Base-by-base conservation (phyloP, 192 early-diverging fungal species). In the Gryganskiella cystojenkinii region DNA sequence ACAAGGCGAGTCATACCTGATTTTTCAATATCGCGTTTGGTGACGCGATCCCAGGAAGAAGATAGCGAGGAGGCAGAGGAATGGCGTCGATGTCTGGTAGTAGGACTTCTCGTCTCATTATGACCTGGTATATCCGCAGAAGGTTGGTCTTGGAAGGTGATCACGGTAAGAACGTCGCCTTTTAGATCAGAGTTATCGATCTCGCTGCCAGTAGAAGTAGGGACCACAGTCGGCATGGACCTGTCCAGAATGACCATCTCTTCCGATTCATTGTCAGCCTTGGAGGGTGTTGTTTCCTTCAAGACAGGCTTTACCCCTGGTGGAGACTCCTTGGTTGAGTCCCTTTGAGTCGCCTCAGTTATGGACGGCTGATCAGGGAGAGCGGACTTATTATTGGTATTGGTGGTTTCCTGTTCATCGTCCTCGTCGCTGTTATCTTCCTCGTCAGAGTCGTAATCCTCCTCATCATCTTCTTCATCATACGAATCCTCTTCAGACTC, bases 31-130 rank as follows among this genome's bases (percentile, higher is more conserved):
- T 75, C 71, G 6, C 44, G 57, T 42, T 50, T 66, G 43, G 57
- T 75, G 52, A 75, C 61, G 15, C 44, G 63, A 2, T 75, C 71
- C 71, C 71, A 75, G 11, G 71, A 67, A 6, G 71, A 75, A 25
- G 71, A 75, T 33, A 75, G 34, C 8, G 71, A 75, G 8, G 71
- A 75, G 2, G 64, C 59, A 17, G 50, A 34, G 3, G 71, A 75
- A 11, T 19, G 20, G 13, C 40, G 25, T 11, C 19, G 30, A 13
- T 40, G 37, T 40, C 37, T 5, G 13, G 37, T 9, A 40, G 7
- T 13, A 40, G 37, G 37, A 40, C 7, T 9, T 13, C 13, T 40
- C 5, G 37, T 13, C 37, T 40, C 37, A 9, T 13, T 13, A 40
- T 5, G 13, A 40, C 37, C 37, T 9, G 37, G 7, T 5, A 9